These are phyloP conservation scores for Candida bentonensis DNA, from an alignment of 805 yeast species.

Conservation along the genomic window DNA sequence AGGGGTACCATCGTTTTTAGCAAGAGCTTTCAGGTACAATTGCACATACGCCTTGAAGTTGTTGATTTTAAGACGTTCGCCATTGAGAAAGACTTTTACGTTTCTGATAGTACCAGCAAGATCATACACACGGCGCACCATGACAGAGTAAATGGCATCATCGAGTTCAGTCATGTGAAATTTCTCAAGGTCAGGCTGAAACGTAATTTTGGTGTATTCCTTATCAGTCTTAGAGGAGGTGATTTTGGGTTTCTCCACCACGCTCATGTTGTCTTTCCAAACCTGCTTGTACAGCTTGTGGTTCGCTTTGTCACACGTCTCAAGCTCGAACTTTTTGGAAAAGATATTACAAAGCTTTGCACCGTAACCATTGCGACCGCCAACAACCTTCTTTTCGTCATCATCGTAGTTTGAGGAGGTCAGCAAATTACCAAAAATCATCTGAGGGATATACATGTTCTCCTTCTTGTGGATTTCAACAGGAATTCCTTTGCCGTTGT, in stretches of 20 bases:
- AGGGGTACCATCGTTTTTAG: slow-evolving; percentile 14
- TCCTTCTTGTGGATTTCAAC: slow-evolving; percentile 85
- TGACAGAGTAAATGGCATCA: slow-evolving; percentile 66
- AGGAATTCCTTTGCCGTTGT: slow-evolving; percentile 94
- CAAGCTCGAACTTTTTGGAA: slow-evolving; percentile 72
- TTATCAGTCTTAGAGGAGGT: slow-evolving; percentile 36
- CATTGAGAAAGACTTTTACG: slow-evolving; percentile 65
- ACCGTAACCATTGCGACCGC: slow-evolving; percentile 98
- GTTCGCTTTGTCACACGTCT: slow-evolving; percentile 66
- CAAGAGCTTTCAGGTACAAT: slow-evolving; percentile 68
- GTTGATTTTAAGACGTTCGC: slow-evolving; percentile 49
- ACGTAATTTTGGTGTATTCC: slow-evolving; percentile 77
- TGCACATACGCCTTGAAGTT: slow-evolving; percentile 82
- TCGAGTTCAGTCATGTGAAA: slow-evolving; percentile 80
- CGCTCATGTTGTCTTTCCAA: slow-evolving; percentile 81
- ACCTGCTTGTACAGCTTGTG: slow-evolving; percentile 59
- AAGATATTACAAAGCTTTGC: slow-evolving; percentile 95
- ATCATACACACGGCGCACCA: slow-evolving; percentile 90
- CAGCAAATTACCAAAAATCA: slow-evolving; percentile 86
- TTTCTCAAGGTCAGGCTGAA: slow-evolving; percentile 73
- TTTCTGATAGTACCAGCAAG: slow-evolving; percentile 87
- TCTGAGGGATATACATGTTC: slow-evolving; percentile 84
- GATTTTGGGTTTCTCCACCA: slow-evolving; percentile 63
- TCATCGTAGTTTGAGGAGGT: slow-evolving; percentile 96
- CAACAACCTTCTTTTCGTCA: slow-evolving; percentile 87